Base-by-base conservation (phyloP, 2,329 filamentous ascomycete genomes). In the Pestalotiopsis sp. region DNA sequence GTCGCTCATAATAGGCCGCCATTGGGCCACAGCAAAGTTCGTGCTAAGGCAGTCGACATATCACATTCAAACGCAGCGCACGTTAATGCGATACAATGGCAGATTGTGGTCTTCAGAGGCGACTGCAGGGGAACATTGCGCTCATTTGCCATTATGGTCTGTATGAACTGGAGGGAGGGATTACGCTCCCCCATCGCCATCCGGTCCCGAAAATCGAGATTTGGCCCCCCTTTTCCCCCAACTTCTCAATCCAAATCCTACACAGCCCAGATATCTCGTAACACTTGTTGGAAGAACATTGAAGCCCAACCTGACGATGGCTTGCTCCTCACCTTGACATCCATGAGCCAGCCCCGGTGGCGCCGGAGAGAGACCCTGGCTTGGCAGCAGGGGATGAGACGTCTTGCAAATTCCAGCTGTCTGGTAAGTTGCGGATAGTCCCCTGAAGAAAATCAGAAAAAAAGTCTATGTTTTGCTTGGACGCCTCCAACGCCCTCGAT, bases 401-500 rank as follows among this genome's bases (percentile, higher is more conserved):
- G 41, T 45, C 25, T 14, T 61, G 27, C 12, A 61, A 31, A 31
- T 31, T 61, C 58, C 58, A 61, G 27, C 58, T 27, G 58, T 27
- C 58, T 61, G 58, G 58, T 61, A 31, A 31, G 27, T n/a, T 36
- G 58, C 58, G 58, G 58, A 61, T 61, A 25, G 27, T 61, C 58
- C 58, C 58, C 58, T 36, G 27, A 17, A 11, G 13, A 27, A 36
- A 36, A 27, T 58, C 31, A n/a, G 12, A 45, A 31, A 31, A 31
- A 31, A 31, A 14, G 13, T 45, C 13, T n/a, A n/a, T 45, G 41
- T 20, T 61, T 12, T 61, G 27, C 58, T 12, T 61, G 58, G 25
- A 58, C 55, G 55, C 55, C 55, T 58, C 20, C 17, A 58, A 27
- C 55, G 55, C 55, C 55, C 55, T 58, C 55, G 55, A 58, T 58